These are phyloP conservation scores for Staphylotrichum tortipilum DNA, from an alignment of 495 filamentous ascomycete genomes.

Conservation along the genomic window DNA sequence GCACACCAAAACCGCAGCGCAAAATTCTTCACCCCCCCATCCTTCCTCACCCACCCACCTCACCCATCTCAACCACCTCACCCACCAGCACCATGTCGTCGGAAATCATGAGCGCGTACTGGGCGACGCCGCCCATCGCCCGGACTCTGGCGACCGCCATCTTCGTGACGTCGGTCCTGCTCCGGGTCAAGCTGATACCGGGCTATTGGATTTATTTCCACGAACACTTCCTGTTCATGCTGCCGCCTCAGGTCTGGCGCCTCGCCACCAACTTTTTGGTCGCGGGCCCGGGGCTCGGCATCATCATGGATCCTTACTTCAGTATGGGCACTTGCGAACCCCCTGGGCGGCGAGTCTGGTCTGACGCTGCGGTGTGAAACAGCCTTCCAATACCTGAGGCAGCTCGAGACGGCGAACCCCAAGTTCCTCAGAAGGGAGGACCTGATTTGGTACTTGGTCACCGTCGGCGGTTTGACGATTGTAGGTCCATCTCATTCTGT, in stretches of 20 bases:
- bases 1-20: conserved; percentile 7
- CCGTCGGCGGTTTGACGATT: conserved; percentile 33
- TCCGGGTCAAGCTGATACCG: conserved; percentile 50
- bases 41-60: background rate
- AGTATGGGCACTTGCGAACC: conserved; percentile 37
- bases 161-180: conserved; percentile 51
- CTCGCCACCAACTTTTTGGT: conserved; percentile 64
- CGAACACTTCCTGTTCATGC: conserved; percentile 45
- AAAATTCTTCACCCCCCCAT: conserved; percentile 8
- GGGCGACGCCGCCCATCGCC: conserved; percentile 60
- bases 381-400: conserved; percentile 36
- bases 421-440: conserved; percentile 39
- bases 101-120: conserved; percentile 55
- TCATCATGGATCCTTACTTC: conserved; percentile 79
- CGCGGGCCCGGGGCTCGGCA: conserved; percentile 51
- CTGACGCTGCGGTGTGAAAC: conserved; percentile 9
- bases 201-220: conserved; percentile 50
- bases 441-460: conserved; percentile 42
- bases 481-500: conserved; percentile 30
- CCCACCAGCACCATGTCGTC: conserved; percentile 15
- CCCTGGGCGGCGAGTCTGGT: conserved; percentile 4
- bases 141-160: conserved; percentile 64
- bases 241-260: conserved; percentile 51
- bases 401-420: conserved; percentile 33
- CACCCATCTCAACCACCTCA: background rate